Conservation (phyloP, 768 basidiomycete genomes). For the Calocera viscosa region DNA sequence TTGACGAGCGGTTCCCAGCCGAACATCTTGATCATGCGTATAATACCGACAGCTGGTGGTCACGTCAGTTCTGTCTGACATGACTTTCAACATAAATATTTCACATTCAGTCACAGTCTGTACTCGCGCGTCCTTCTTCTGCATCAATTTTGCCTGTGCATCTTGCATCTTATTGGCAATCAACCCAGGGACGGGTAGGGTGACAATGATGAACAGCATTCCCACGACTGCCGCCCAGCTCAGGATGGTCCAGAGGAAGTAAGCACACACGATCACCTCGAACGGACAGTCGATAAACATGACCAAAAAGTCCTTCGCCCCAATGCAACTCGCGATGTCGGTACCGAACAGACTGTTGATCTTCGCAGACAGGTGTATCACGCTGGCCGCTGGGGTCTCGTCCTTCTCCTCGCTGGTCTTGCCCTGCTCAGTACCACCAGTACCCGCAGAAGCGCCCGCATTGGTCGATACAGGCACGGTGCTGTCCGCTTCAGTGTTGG, state of each 20-base stretch:
- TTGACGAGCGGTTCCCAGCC: background rate
- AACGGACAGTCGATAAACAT: background rate
- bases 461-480: too few relatives aligned
- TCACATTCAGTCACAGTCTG: background rate
- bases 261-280: background rate
- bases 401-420: background rate
- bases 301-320: background rate
- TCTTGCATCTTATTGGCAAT: background rate
- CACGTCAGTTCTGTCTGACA: background rate
- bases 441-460: background rate
- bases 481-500: too few relatives aligned
- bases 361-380: background rate
- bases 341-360: background rate
- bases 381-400: background rate
- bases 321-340: background rate
- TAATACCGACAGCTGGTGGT: background rate
- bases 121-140: background rate
- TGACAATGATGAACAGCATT: background rate
- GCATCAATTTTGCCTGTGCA: background rate
- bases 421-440: background rate
- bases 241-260: background rate
- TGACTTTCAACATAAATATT: background rate
- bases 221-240: background rate
- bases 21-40: background rate
- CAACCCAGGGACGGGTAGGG: background rate